These are phyloP conservation scores for Candida neerlandica DNA, from an alignment of 1,139 yeast species.

Conservation along the genomic window DNA sequence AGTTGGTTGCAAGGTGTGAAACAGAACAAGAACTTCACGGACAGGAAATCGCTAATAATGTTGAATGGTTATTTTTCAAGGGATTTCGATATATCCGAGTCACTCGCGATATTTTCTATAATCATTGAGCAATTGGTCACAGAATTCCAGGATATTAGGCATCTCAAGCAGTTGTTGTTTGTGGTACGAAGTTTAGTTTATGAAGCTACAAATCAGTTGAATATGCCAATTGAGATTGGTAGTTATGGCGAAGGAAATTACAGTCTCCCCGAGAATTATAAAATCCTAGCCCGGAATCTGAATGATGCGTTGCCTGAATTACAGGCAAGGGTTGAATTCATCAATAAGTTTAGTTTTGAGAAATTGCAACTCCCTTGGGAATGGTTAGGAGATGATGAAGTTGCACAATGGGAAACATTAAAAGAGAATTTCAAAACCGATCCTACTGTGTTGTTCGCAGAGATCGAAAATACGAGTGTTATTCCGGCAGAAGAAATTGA, in stretches of 20 bases:
- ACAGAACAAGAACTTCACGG: constrained; percentile 13
- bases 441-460: not conserved
- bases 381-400: constrained; percentile 18
- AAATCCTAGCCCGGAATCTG: constrained; percentile 28
- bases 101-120: constrained; percentile 7
- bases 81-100: constrained; percentile 3
- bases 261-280: constrained; percentile 28
- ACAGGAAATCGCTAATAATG: constrained; percentile 15
- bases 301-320: constrained; percentile 19
- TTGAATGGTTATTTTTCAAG: constrained; percentile 19
- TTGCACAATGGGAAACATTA: constrained; percentile 18
- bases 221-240: constrained; percentile 25
- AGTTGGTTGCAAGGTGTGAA: constrained; percentile 18
- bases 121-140: constrained; percentile 12
- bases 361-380: constrained; percentile 12
- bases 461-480: not conserved
- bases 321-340: constrained; percentile 24
- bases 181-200: constrained; percentile 29
- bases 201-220: constrained; percentile 24
- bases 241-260: constrained; percentile 9
- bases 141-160: constrained; percentile 10
- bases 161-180: constrained; percentile 11
- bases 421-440: constrained; percentile 6
- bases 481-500: constrained; percentile 9
- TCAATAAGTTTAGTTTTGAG: constrained; percentile 7